These are phyloP conservation scores for Brachypodium distachyon DNA, from an alignment of 202 grass and related monocot genomes.

Conservation along the genomic window DNA sequence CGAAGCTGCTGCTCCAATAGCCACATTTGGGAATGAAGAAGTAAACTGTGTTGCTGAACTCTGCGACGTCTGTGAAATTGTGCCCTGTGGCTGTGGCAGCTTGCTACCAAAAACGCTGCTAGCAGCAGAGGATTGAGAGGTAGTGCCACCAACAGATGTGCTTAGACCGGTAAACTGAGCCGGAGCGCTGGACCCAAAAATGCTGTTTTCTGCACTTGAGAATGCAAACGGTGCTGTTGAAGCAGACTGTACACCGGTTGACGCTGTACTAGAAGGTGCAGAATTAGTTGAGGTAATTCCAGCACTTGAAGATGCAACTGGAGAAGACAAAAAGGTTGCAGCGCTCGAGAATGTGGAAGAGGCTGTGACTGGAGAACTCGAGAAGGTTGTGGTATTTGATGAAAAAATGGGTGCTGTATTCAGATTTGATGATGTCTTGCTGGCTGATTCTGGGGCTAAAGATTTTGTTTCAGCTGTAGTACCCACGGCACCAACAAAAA, in stretches of 20 bases:
- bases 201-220: slow-evolving; percentile 36
- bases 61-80: slow-evolving; percentile 28
- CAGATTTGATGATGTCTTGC: slow-evolving; percentile 1
- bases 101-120: slow-evolving; percentile 34
- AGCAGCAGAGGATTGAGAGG: slow-evolving; percentile 22
- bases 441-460: slow-evolving; percentile 18
- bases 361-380: slow-evolving; percentile 6
- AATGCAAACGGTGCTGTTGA: slow-evolving; percentile 38
- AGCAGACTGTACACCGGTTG: slow-evolving; percentile 15
- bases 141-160: slow-evolving; percentile 28
- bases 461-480: slow-evolving; percentile 21
- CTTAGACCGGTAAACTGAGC: slow-evolving; percentile 33
- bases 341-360: background rate
- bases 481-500: slow-evolving; percentile 21
- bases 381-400: slow-evolving; percentile 16
- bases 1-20: slow-evolving; percentile 14
- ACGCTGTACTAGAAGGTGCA: slow-evolving; percentile 16
- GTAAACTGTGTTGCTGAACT: slow-evolving; percentile 43
- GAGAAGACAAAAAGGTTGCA: slow-evolving; percentile 2
- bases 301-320: slow-evolving; percentile 16
- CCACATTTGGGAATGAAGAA: slow-evolving; percentile 19
- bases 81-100: slow-evolving; percentile 22
- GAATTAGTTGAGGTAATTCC: background rate
- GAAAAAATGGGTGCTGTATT: background rate
- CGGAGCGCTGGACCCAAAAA: slow-evolving; percentile 49